Evolutionary conservation across 1,139 yeast species (phyloP).

Genomic region (Magnusiomyces sp.): DNA sequence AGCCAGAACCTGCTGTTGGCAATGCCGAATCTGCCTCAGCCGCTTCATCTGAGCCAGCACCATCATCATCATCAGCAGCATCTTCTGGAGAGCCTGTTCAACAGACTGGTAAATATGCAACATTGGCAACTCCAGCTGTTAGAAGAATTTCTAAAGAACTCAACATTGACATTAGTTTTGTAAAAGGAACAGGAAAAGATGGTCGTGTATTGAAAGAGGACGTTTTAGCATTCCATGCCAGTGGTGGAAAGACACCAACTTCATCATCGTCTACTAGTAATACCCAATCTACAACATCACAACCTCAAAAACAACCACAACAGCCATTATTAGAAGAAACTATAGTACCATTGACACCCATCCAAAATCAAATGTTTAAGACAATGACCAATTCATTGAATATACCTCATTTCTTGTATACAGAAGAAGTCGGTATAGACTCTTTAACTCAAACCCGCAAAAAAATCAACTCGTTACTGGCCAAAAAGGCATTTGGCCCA

Average conservation of each 20-base stretch:
- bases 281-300: slow-evolving; percentile 1
- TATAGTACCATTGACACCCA: slow-evolving; percentile 24
- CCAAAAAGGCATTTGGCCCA: slow-evolving; percentile 10
- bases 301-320: slow-evolving; percentile 3
- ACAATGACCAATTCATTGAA: slow-evolving; percentile 29
- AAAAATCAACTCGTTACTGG: slow-evolving; percentile 21
- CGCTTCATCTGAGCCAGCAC: background rate
- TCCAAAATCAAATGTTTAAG: slow-evolving; percentile 31
- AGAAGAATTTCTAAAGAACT: slow-evolving; percentile 29
- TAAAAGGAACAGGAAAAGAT: slow-evolving; percentile 30
- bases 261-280: slow-evolving; percentile 8
- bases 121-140: slow-evolving; percentile 33
- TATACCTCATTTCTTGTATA: slow-evolving; percentile 32
- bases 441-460: slow-evolving; percentile 21
- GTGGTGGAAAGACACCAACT: slow-evolving; percentile 3
- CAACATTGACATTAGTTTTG: slow-evolving; percentile 21
- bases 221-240: slow-evolving; percentile 18
- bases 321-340: slow-evolving; percentile 13
- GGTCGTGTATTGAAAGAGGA: slow-evolving; percentile 33
- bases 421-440: slow-evolving; percentile 30
- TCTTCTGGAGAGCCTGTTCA: background rate
- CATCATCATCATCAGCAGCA: too few species aligned
- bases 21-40: slow-evolving; percentile 4
- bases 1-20: slow-evolving; percentile 1
- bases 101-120: slow-evolving; percentile 7